phyloP scores from a whole-genome alignment of 2,329 filamentous ascomycete species.

The Pseudogymnoascus sp. region DNA sequence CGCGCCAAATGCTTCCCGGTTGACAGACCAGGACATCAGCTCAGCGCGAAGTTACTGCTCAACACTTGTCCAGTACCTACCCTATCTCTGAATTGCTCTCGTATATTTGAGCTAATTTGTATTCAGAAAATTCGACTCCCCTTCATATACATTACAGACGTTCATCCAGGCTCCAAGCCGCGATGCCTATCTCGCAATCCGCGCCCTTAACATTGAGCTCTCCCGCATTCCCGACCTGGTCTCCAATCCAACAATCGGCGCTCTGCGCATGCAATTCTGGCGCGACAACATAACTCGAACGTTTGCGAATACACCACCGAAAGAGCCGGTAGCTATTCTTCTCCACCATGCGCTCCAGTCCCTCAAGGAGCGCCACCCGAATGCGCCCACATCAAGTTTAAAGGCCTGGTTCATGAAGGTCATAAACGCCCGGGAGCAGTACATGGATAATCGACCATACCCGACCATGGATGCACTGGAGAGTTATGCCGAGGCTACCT shows the following conservation, averaged over 20 bases:
- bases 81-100: not conserved
- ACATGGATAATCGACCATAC: slow-evolving; percentile 79
- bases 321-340: slow-evolving; percentile 84
- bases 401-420: slow-evolving; percentile 72
- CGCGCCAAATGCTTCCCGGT: slow-evolving; percentile 24
- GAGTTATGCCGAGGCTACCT: slow-evolving; percentile 88
- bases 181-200: slow-evolving; percentile 82
- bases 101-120: slow-evolving; percentile 14
- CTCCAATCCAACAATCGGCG: slow-evolving; percentile 77
- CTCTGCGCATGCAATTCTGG: slow-evolving; percentile 93
- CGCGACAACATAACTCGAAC: slow-evolving; percentile 74
- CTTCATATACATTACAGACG: slow-evolving; percentile 76
- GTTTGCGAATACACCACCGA: slow-evolving; percentile 70
- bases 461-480: slow-evolving; percentile 67
- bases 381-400: slow-evolving; percentile 36
- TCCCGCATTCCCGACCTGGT: slow-evolving; percentile 85
- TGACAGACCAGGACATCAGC: slow-evolving; percentile 28
- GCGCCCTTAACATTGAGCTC: slow-evolving; percentile 88
- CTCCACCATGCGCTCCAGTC: slow-evolving; percentile 65
- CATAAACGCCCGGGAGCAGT: slow-evolving; percentile 72
- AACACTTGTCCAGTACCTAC: slow-evolving; percentile 27
- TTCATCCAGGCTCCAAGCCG: slow-evolving; percentile 71
- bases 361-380: slow-evolving; percentile 41
- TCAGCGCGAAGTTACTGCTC: slow-evolving; percentile 29
- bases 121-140: slow-evolving; percentile 76